Evolutionary conservation across 495 filamentous ascomycete genomes (phyloP).

Genomic region (Trichocladium uniseriatum): DNA sequence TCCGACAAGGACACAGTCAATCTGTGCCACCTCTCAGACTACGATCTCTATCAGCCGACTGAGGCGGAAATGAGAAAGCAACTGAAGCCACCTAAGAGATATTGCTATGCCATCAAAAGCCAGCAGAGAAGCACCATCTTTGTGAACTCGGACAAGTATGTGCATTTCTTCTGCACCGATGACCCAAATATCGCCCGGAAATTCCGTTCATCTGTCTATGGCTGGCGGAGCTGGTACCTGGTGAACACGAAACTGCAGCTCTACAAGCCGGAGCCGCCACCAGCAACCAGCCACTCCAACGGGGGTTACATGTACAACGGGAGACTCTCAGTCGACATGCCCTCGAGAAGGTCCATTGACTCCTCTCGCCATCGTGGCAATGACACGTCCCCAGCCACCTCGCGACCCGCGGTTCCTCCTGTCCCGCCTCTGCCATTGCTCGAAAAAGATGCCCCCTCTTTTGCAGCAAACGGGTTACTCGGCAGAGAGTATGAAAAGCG

Average conservation of each 20-base stretch:
- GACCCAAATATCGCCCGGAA: constrained; percentile 53
- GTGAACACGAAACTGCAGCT: constrained; percentile 40
- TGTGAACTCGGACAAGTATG: constrained; percentile 68
- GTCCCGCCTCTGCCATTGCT: not conserved
- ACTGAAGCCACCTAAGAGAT: constrained; percentile 65
- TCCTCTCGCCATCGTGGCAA: constrained; percentile 28
- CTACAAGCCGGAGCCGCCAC: not conserved
- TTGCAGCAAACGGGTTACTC: constrained; percentile 34
- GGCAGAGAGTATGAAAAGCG: constrained; percentile 36
- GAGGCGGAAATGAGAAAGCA: constrained; percentile 51
- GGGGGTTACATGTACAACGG: not conserved
- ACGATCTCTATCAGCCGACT: constrained; percentile 77
- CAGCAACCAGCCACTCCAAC: not conserved
- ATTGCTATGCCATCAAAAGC: constrained; percentile 84
- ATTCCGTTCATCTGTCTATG: constrained; percentile 62
- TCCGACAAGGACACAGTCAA: constrained; percentile 54
- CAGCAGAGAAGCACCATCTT: constrained; percentile 88
- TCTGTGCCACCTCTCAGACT: constrained; percentile 85
- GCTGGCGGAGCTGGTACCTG: constrained; percentile 86
- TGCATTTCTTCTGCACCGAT: constrained; percentile 83
- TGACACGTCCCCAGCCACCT: constrained; percentile 19
- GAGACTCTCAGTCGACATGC: constrained; percentile 29
- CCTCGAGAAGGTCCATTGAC: constrained; percentile 28
- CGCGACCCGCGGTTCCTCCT: constrained; percentile 13
- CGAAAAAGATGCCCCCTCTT: constrained; percentile 16